These are phyloP conservation scores for Leccinum incarnatum DNA, from an alignment of 768 basidiomycete species.

Conservation along the genomic window DNA sequence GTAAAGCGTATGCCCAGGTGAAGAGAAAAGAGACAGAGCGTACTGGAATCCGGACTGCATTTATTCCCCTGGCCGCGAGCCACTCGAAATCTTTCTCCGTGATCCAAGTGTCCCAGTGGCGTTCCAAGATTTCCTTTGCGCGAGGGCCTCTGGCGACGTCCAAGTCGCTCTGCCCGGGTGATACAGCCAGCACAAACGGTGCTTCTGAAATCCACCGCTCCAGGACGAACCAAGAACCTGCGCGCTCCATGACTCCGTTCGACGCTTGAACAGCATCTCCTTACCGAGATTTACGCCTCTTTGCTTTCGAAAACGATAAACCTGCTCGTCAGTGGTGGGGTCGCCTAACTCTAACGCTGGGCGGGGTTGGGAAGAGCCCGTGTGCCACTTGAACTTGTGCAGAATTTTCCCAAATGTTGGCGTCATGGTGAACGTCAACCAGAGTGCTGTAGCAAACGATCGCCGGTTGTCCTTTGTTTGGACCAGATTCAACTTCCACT, in stretches of 20 bases:
- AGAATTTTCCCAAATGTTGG: conserved; percentile 11
- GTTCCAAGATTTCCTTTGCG: conserved; percentile 41
- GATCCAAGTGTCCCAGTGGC: conserved; percentile 56
- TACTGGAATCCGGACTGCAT: conserved; percentile 62
- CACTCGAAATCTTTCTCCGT: conserved; percentile 52
- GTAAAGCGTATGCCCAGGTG: not conserved
- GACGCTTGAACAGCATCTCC: conserved; percentile 2
- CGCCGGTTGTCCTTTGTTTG: conserved; percentile 15
- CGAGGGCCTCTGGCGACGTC: conserved; percentile 59
- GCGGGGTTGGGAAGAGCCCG: not conserved
- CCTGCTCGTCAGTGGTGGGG: conserved; percentile 8
- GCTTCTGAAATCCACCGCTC: conserved; percentile 70
- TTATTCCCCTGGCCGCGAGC: conserved; percentile 52
- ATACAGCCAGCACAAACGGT: conserved; percentile 52
- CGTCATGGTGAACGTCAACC: conserved; percentile 8
- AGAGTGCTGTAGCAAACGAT: no score
- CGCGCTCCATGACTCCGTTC: conserved; percentile 8
- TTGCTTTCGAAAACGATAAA: conserved; percentile 66
- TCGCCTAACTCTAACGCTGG: conserved; percentile 9
- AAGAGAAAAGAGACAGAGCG: conserved; percentile 41
- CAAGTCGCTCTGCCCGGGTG: conserved; percentile 63
- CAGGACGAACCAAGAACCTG: conserved; percentile 77
- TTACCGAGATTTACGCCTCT: conserved; percentile 81
- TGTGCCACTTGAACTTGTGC: conserved; percentile 15
- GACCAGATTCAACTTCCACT: not conserved